phyloP scores from a whole-genome alignment of 352 stramenopile species.

The Globisporangium perplexum region DNA sequence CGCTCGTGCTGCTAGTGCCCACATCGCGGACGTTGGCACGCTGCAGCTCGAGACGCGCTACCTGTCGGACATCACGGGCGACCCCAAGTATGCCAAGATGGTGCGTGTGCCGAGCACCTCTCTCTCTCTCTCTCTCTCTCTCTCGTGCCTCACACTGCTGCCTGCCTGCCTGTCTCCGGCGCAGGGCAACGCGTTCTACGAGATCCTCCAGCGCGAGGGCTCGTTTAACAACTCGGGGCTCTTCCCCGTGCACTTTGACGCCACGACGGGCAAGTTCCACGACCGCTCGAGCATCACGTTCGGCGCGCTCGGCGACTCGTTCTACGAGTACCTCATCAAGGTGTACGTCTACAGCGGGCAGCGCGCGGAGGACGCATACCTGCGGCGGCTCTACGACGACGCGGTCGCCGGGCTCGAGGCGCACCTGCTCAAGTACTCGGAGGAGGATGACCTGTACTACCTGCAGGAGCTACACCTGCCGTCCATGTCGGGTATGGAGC shows the following conservation, averaged over 20 bases:
- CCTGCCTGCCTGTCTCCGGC: too few relatives aligned
- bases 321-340: conserved; percentile 99
- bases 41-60: conserved; percentile 82
- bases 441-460: conserved; percentile 58
- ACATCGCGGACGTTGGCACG: conserved; percentile 81
- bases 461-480: conserved; percentile 57
- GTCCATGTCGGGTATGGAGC: conserved; percentile 29
- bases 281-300: conserved; percentile 73
- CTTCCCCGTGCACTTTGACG: conserved; percentile 83
- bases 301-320: conserved; percentile 93
- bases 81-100: conserved; percentile 64
- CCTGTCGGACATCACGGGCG: conserved; percentile 71
- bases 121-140: background rate
- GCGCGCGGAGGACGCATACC: conserved; percentile 45
- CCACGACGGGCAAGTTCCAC: conserved; percentile 24
- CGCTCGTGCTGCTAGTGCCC: conserved; percentile 22
- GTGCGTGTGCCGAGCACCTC: conserved; percentile 13
- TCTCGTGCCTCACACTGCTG: too few relatives aligned
- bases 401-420: conserved; percentile 92
- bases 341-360: conserved; percentile 95
- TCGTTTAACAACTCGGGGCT: conserved; percentile 79
- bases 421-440: conserved; percentile 79
- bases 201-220: conserved; percentile 61
- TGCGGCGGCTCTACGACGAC: conserved; percentile 91
- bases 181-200: conserved; percentile 74